A percentile compares a stretch with the other conserved stretches of the same genome.
Conservation (phyloP, 1,284 basidiomycete species). For the Ganoderma boninense region DNA sequence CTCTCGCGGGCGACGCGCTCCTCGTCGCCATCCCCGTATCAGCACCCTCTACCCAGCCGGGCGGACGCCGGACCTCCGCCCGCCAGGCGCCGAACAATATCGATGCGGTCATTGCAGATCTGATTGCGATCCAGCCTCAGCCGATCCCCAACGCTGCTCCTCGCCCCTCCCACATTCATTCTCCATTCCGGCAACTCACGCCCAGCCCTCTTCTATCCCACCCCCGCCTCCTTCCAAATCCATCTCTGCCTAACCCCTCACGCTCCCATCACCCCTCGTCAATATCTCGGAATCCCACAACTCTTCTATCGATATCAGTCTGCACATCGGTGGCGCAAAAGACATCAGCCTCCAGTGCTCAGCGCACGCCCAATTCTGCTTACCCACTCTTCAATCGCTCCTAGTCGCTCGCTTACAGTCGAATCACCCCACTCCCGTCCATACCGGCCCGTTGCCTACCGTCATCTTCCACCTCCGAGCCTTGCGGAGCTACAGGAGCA, state of each 20-base stretch:
- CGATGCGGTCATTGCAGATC: slow-evolving; percentile 33
- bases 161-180: slow-evolving; percentile 20
- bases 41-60: slow-evolving; percentile 29
- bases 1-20: slow-evolving; percentile 8
- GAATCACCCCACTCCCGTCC: slow-evolving; percentile 43
- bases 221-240: background rate
- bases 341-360: slow-evolving; percentile 13
- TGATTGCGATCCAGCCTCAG: slow-evolving; percentile 30
- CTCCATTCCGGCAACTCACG: slow-evolving; percentile 17
- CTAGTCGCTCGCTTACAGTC: slow-evolving; percentile 36
- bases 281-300: slow-evolving; percentile 6
- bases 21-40: background rate
- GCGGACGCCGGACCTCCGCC: slow-evolving; percentile 10
- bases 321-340: slow-evolving; percentile 18
- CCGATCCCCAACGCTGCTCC: slow-evolving; percentile 22
- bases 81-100: slow-evolving; percentile 23
- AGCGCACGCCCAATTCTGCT: slow-evolving; percentile 12
- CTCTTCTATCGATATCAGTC: slow-evolving; percentile 16
- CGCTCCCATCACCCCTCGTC: slow-evolving; percentile 9
- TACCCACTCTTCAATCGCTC: slow-evolving; percentile 22
- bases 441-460: slow-evolving; percentile 34
- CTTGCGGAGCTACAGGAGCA: slow-evolving; percentile 4
- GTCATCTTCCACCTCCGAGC: slow-evolving; percentile 23
- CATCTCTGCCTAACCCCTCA: slow-evolving; percentile 9
- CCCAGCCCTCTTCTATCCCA: slow-evolving; percentile 1